Conservation (phyloP, 192 early-diverging fungal genomes). For the Borealophlyctis nickersoniae region DNA sequence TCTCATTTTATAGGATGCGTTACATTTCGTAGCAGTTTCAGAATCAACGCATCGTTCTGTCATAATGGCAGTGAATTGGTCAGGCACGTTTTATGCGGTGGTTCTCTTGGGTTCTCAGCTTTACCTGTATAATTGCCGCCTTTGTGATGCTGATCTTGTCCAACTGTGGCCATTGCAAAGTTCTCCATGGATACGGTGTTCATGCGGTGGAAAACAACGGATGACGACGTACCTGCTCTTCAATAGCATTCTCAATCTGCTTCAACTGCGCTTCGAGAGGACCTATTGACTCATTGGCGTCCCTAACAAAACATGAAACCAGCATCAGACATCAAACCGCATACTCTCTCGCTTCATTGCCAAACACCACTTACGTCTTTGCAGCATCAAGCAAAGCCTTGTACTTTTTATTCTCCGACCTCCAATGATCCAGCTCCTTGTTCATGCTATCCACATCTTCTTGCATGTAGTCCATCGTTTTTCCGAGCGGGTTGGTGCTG, state of each 20-base stretch:
- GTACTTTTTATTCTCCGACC: conserved; percentile 40
- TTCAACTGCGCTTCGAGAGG: conserved; percentile 42
- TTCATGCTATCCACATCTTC: conserved; percentile 64
- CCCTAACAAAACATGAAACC: conserved; percentile 28
- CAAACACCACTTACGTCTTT: conserved; percentile 16
- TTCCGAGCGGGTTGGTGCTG: conserved; percentile 53
- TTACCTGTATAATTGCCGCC: conserved; percentile 44
- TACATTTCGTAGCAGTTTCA: background rate
- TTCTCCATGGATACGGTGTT: no score
- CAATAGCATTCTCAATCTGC: conserved; percentile 43
- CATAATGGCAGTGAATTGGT: background rate
- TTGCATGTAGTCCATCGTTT: conserved; percentile 58
- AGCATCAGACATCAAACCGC: background rate
- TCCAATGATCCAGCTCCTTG: conserved; percentile 53
- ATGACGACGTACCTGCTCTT: conserved; percentile 45
- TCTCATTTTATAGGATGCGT: background rate
- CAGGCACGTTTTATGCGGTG: background rate
- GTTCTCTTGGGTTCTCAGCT: background rate
- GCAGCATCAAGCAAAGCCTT: conserved; percentile 30
- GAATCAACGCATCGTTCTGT: background rate
- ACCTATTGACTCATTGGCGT: conserved; percentile 32
- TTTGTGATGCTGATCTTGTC: conserved; percentile 48
- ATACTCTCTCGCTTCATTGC: background rate
- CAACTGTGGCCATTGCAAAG: conserved; percentile 22
- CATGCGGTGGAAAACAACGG: no score